phyloP scores from a whole-genome alignment of 1,284 basidiomycete genomes.

The Phylloboletellus chloephorus region DNA sequence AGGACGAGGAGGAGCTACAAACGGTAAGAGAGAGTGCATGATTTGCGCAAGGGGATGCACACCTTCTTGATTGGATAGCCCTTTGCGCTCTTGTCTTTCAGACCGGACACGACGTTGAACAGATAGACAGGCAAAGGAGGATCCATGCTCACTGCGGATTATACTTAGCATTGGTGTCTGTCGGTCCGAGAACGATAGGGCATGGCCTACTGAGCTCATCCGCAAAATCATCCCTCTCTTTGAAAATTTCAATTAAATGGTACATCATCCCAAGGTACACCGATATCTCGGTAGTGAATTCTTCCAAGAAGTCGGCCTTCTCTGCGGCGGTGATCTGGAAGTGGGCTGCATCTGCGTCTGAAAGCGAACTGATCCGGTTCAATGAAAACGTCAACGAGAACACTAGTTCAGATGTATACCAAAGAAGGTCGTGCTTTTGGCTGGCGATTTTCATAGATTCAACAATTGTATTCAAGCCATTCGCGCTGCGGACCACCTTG shows the following conservation, averaged over 20 bases:
- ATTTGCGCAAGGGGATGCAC: background rate
- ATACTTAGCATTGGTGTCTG: slow-evolving; percentile 14
- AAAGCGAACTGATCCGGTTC: slow-evolving; percentile 49
- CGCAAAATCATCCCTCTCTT: slow-evolving; percentile 87
- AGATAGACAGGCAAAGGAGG: slow-evolving; percentile 92
- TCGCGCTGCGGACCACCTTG: slow-evolving; percentile 77
- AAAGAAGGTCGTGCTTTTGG: slow-evolving; percentile 81
- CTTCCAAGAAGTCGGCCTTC: slow-evolving; percentile 76
- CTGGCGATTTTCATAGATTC: slow-evolving; percentile 88
- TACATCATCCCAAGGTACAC: slow-evolving; percentile 92
- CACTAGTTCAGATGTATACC: slow-evolving; percentile 38
- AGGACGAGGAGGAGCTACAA: slow-evolving; percentile 83
- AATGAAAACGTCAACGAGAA: slow-evolving; percentile 3
- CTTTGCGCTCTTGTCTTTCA: slow-evolving; percentile 92
- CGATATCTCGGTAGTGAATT: slow-evolving; percentile 85
- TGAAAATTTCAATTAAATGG: slow-evolving; percentile 88
- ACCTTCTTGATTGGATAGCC: slow-evolving; percentile 97
- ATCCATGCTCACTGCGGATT: slow-evolving; percentile 78
- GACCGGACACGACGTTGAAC: slow-evolving; percentile 81
- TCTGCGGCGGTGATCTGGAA: slow-evolving; percentile 66
- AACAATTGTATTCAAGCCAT: slow-evolving; percentile 81
- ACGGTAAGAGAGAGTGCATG: slow-evolving; percentile 2
- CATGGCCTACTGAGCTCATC: slow-evolving; percentile 84
- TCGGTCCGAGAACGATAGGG: slow-evolving; percentile 7
- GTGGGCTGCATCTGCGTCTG: slow-evolving; percentile 64